Base-by-base conservation (phyloP, 208 protist genomes). In the Trypanosoma conorhini region DNA sequence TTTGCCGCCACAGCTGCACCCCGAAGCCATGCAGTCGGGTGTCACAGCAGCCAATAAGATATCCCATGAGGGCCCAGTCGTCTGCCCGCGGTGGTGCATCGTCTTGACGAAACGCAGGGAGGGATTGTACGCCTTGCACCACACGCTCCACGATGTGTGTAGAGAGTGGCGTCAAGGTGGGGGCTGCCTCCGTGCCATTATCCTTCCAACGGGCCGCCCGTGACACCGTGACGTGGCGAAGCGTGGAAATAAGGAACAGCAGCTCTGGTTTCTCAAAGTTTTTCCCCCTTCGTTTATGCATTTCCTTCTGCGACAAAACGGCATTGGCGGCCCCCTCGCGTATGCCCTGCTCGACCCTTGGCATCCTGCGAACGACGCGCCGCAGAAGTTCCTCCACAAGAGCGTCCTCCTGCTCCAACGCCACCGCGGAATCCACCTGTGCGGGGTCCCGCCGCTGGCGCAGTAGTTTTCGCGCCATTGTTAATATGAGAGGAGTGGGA, bases 181-280 rank as follows among this genome's bases (percentile, higher is more conserved):
- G 1, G n/a, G 31, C 10, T 22, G 3, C 12, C 51, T 22, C 24
- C 30, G 46, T 33, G 22, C n/a, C 24, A 46, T 33, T 30, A 21
- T 50, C 44, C 40, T 15, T 40, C 5, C 7, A 46, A 3, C 51
- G 51, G 22, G 2, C 35, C 7, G 26, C 30, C 4, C 70, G 70
- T 35, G 30, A 33, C 24, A 12, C 2, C 15, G 70, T 51, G 22
- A 68, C 22, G n/a, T 68, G 61, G 1, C 70, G 70, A 21, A 74
- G 21, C 8, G 60, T 69, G 35, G 70, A 74, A 28, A 63, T 22
- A 0, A 77, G 42, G 33, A 67, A 77, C 9, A 67, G 4, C 8
- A 77, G 54, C 33, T 77, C 72, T 40, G 59, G 65, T 59, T 56
- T 70, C 48, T 77, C 72, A 62, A 77, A 61, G 0, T 1, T 13